These are phyloP conservation scores for Mortierella sp. DNA, from an alignment of 371 early-diverging fungal genomes.

Conservation along the genomic window DNA sequence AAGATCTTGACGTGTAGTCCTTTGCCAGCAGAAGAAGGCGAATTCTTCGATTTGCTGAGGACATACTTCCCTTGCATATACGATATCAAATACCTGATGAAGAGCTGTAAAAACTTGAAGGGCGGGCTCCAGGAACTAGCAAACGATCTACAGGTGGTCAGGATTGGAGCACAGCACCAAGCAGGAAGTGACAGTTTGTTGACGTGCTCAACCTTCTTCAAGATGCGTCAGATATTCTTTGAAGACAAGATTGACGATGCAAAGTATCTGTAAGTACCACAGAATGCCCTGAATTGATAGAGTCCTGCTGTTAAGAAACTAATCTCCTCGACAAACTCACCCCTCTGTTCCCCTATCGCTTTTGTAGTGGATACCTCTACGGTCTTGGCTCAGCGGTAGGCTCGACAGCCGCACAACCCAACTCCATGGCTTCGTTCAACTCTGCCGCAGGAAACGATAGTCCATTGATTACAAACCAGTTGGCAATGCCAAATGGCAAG, in stretches of 20 bases:
- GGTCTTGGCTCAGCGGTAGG: slow-evolving; percentile 55
- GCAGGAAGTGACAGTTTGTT: slow-evolving; percentile 99
- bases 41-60: slow-evolving; percentile 94
- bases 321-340: too few relatives aligned
- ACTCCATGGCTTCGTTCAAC: slow-evolving; percentile 51
- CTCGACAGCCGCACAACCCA: slow-evolving; percentile 47
- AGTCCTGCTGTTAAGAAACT: too few relatives aligned
- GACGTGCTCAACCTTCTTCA: slow-evolving; percentile 97
- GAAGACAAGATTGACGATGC: slow-evolving; percentile 94
- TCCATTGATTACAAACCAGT: slow-evolving; percentile 47
- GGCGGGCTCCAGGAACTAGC: slow-evolving; percentile 99
- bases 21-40: slow-evolving; percentile 93
- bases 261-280: slow-evolving; percentile 79
- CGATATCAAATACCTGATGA: slow-evolving; percentile 99
- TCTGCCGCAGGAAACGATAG: slow-evolving; percentile 55
- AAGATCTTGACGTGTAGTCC: slow-evolving; percentile 94
- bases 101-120: slow-evolving; percentile 94
- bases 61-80: slow-evolving; percentile 98
- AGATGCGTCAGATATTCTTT: slow-evolving; percentile 95
- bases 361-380: slow-evolving; percentile 51
- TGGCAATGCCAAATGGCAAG: slow-evolving; percentile 49
- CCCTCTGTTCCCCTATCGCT: too few relatives aligned
- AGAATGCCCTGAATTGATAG: too few relatives aligned
- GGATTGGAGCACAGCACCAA: slow-evolving; percentile 99
- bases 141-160: slow-evolving; percentile 91